These are phyloP conservation scores for Dryadomyces quercus-mongolicae DNA, from an alignment of 2,329 filamentous ascomycete species.

Conservation along the genomic window DNA sequence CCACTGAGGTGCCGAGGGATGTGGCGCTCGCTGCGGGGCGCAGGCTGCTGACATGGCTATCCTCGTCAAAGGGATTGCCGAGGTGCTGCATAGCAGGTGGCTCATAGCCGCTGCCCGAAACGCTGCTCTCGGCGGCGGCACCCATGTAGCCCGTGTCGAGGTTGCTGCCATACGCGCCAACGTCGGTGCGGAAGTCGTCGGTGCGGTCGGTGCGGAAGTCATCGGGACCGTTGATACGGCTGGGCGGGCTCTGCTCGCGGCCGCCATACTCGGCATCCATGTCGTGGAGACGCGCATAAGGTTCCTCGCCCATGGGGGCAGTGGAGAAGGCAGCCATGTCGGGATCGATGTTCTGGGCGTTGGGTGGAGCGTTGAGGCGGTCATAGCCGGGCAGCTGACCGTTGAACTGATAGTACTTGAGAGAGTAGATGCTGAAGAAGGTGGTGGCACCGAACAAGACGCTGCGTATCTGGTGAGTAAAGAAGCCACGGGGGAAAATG, in stretches of 20 bases:
- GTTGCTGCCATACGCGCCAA: constrained; percentile 16
- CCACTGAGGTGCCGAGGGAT: constrained; percentile 5
- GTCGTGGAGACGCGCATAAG: constrained; percentile 46
- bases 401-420: constrained; percentile 51
- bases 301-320: constrained; percentile 53
- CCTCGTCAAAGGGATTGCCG: constrained; percentile 33
- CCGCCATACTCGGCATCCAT: constrained; percentile 40
- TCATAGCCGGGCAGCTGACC: constrained; percentile 51
- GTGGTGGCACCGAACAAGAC: constrained; percentile 42
- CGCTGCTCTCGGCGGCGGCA: neutral
- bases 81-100: neutral
- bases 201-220: constrained; percentile 8
- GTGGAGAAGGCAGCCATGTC: constrained; percentile 60
- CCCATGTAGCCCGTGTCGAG: constrained; percentile 23
- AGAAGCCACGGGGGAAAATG: no score
- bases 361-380: constrained; percentile 23
- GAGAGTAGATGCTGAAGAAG: constrained; percentile 45
- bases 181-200: constrained; percentile 6
- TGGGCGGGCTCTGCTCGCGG: constrained; percentile 23
- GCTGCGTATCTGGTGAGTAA: constrained; percentile 21
- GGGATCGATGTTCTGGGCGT: constrained; percentile 45
- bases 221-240: constrained; percentile 2
- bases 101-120: neutral
- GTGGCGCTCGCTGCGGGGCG: constrained; percentile 11
- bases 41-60: constrained; percentile 16